phyloP scores from a whole-genome alignment of 176 grass and related monocot species.

The Avena insularis region DNA sequence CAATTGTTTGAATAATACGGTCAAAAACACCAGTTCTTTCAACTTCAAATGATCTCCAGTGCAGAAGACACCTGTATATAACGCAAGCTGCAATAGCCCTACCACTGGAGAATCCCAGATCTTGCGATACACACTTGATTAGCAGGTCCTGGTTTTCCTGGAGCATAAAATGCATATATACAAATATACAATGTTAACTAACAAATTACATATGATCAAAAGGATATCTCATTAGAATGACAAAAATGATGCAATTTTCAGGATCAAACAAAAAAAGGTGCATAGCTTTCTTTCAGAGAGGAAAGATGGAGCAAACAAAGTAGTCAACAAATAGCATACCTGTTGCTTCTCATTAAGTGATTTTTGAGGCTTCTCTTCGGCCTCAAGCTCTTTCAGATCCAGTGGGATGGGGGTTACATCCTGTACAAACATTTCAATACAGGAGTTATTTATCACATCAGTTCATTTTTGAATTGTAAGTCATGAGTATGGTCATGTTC shows the following conservation, averaged over 20 bases:
- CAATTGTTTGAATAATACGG: slow-evolving; percentile 92
- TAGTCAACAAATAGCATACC: slow-evolving; percentile 52
- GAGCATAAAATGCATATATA: slow-evolving; percentile 40
- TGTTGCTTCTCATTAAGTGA: slow-evolving; percentile 99
- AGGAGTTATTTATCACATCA: slow-evolving; percentile 29
- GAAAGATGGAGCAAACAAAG: slow-evolving; percentile 38
- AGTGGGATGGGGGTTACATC: slow-evolving; percentile 62
- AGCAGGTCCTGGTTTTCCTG: slow-evolving; percentile 98
- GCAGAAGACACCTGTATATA: slow-evolving; percentile 95
- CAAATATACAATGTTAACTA: background rate
- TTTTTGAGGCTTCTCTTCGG: slow-evolving; percentile 97
- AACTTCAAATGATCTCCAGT: slow-evolving; percentile 99
- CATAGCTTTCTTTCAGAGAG: background rate
- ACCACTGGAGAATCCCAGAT: slow-evolving; percentile 86
- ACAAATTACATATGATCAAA: slow-evolving; percentile 45
- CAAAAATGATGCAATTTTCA: slow-evolving; percentile 37
- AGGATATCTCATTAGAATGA: slow-evolving; percentile 15
- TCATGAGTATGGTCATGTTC: slow-evolving; percentile 17
- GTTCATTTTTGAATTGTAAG: slow-evolving; percentile 27
- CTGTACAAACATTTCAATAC: slow-evolving; percentile 65
- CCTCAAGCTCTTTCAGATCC: slow-evolving; percentile 75
- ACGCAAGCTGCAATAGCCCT: slow-evolving; percentile 93
- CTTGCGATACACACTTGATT: slow-evolving; percentile 97
- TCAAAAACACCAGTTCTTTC: slow-evolving; percentile 97
- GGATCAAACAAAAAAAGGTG: slow-evolving; percentile 36